phyloP scores from a whole-genome alignment of 2,329 filamentous ascomycete genomes.

The Endoconidiophora laricicola region DNA sequence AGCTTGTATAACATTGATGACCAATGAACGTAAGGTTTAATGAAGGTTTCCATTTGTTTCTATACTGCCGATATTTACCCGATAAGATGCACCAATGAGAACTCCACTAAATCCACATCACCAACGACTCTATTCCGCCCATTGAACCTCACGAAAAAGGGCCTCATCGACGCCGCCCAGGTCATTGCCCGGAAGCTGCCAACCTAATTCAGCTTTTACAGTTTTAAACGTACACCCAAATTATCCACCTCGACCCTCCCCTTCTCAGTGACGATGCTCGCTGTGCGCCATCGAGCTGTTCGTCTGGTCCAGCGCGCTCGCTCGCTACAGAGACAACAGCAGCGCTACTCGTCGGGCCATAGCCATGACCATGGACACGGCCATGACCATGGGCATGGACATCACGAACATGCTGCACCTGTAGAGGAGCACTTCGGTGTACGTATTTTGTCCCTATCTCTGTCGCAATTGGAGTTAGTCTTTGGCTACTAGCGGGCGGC shows the following conservation, averaged over 20 bases:
- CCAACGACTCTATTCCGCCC: background rate
- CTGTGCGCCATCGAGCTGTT: slow-evolving; percentile 29
- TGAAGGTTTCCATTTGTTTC: no score
- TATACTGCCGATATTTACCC: background rate
- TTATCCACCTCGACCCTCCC: background rate
- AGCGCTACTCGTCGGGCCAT: slow-evolving; percentile 35
- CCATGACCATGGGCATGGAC: slow-evolving; percentile 25
- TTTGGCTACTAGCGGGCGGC: no score
- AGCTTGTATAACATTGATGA: no score
- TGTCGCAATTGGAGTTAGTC: no score
- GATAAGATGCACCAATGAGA: background rate
- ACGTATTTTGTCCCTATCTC: slow-evolving; percentile 20
- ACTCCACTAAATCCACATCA: slow-evolving; percentile 2
- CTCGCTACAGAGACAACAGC: slow-evolving; percentile 24
- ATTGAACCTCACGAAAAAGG: background rate
- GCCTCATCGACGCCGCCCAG: slow-evolving; percentile 1
- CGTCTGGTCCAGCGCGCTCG: slow-evolving; percentile 18
- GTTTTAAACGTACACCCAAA: background rate
- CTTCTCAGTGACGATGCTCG: slow-evolving; percentile 21
- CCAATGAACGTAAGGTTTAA: no score
- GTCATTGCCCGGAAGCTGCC: background rate
- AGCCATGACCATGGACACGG: slow-evolving; percentile 29
- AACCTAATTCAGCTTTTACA: background rate
- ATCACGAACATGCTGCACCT: slow-evolving; percentile 26
- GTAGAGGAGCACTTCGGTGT: slow-evolving; percentile 41